Conservation (phyloP, 495 filamentous ascomycete genomes). For the Penicillium atrosanguineum region DNA sequence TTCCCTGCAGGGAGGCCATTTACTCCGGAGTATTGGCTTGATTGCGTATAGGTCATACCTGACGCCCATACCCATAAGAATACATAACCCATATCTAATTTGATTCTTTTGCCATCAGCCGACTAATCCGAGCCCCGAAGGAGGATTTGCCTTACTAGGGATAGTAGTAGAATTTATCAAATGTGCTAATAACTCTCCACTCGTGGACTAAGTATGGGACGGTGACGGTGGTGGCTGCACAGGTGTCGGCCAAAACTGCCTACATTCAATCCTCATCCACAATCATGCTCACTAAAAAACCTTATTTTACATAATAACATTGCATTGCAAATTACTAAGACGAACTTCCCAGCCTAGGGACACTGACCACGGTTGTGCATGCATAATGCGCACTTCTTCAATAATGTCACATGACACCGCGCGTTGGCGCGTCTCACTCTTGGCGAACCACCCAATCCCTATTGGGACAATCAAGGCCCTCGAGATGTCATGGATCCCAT, state of each 20-base stretch:
- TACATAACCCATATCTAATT: not conserved
- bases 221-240: not conserved
- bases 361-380: not conserved
- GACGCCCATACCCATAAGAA: not conserved
- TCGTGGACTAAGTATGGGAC: not conserved
- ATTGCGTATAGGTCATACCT: not conserved
- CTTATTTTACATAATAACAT: not conserved
- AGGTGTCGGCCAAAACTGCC: not conserved
- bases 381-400: not conserved
- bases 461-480: not conserved
- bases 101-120: not conserved
- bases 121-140: not conserved
- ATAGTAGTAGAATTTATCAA: not conserved
- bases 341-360: not conserved
- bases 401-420: constrained; percentile 31
- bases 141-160: not conserved
- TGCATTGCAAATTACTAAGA: not conserved
- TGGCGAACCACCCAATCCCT: constrained; percentile 2
- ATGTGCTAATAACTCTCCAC: too few species aligned
- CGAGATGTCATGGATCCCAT: constrained; percentile 47
- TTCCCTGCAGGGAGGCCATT: constrained; percentile 3
- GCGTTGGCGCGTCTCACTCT: constrained; percentile 21
- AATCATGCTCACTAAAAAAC: not conserved
- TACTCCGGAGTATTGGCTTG: not conserved
- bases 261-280: not conserved